Base-by-base conservation (phyloP, 768 basidiomycete genomes). In the Ramaria rubella region DNA sequence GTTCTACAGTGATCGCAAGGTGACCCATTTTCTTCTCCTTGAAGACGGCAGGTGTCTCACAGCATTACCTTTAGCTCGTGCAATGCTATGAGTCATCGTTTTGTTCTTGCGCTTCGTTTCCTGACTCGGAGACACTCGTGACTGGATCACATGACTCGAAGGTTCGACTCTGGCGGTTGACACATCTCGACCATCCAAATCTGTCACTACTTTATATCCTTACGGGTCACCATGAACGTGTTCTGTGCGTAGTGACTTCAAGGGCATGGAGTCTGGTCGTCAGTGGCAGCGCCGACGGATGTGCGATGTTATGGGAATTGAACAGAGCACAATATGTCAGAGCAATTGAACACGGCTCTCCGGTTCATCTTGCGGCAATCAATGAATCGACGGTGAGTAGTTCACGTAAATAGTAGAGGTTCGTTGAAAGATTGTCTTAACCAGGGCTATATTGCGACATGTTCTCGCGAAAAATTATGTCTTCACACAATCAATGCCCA, bases 401-500 rank as follows among this genome's bases (percentile, higher is more conserved):
- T 26, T 2, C 55, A 12, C 12, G 14, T 3, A 29, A 27, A 5
- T 40, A 24, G 21, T 21, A 44, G 24, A 40, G 26, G 21, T 19
- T 44, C 8, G 7, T 17, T 49, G 29, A n/a, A 27, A n/a, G 45
- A 44, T 27, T 30, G 40, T 58, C 24, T 27, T 52, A 24, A 12
- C 27, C 40, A 94, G 92, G 94, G 94, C 11, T 86, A 90, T 67
- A 85, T 95, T 52, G 91, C 90, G 0, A 84, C 91, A 0, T 92
- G 90, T 61, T 94, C 93, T 2, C 69, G 75, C 24, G 69, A 77
- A 1, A 81, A 81, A 53, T 69, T 96, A 15, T 86, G 82, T 67
- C 70, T 94, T 15, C 90, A 93, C 68, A 95, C 91, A 0, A 78
- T 95, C 71, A 95, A 95, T 64, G 93, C 81, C 0, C 79, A 87